Base-by-base conservation (phyloP, 768 basidiomycete genomes). In the Roridomyces roridus region DNA sequence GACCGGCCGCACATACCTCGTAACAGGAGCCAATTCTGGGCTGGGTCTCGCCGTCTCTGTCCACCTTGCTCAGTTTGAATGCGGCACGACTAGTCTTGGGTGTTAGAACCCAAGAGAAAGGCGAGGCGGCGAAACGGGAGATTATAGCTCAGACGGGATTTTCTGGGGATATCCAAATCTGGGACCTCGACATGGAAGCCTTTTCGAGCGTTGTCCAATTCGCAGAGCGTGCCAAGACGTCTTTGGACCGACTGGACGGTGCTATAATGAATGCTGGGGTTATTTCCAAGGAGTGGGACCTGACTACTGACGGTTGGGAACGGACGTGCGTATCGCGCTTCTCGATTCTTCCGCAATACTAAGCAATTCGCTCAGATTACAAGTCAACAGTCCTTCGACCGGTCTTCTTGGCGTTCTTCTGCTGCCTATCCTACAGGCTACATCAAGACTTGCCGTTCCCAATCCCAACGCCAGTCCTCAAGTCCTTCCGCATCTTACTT, bases 1-100 rank as follows among this genome's bases (percentile, higher is more conserved):
- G 51, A 66, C 67, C 0, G 69, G 71, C 21, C 74, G 74, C 67
- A 75, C 76, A 25, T 60, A 70, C 26, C 65, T 77, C 42, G 71
- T 76, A 20, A 72, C 72, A 18, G 77, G 77, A 4, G 71, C 71
- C 10, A 78, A 76, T 47, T 61, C 70, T 2, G 78, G 69, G 3
- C 69, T 82, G 21, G 80, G 79, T 6, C 73, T 72, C 26, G 77
- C 75, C 51, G 76, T 75, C 14, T 72, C 69, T 25, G 29, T 45
- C 31, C 57, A 53, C 40, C 51, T 59, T 5, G 57, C 57, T 23
- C 51, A n/a, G 41, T 37, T 21, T 59, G 26, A 42, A 49, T n/a
- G 51, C 57, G 1, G 57, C 45, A 0, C 51, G 23, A 6, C 39
- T 59, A 20, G 53, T 59, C 18, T 51, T 59, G n/a, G 57, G 46